These are phyloP conservation scores for Rhodotorula graminis DNA, from an alignment of 768 basidiomycete genomes.

Conservation along the genomic window DNA sequence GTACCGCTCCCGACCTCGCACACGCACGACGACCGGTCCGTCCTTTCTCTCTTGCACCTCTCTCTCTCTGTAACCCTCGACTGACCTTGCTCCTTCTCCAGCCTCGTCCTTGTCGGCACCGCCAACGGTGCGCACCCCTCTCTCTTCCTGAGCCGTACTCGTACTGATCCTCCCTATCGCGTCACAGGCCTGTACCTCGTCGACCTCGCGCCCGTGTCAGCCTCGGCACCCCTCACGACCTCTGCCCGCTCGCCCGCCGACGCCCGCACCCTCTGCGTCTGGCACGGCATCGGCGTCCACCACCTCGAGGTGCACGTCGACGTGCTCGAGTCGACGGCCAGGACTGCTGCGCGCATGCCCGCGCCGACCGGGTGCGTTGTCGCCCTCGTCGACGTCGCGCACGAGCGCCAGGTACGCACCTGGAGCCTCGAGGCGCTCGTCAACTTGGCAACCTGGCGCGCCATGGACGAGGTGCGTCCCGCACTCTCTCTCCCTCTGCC, in stretches of 20 bases:
- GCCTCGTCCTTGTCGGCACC: constrained; percentile 27
- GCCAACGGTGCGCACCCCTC: neutral
- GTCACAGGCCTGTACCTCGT: constrained; percentile 11
- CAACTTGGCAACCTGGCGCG: constrained; percentile 29
- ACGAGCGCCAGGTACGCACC: constrained; percentile 18
- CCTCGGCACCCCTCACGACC: neutral
- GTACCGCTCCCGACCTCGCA: neutral
- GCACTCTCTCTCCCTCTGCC: no score
- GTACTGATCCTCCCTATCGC: neutral
- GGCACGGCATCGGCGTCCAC: constrained; percentile 16
- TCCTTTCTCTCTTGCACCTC: neutral
- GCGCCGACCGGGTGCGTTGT: constrained; percentile 12
- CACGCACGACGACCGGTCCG: constrained; percentile 6
- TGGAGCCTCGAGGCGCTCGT: constrained; percentile 22
- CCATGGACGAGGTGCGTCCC: constrained; percentile 10
- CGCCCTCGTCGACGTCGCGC: neutral
- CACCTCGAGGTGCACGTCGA: constrained; percentile 19
- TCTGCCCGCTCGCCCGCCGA: neutral
- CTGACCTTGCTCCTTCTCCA: neutral
- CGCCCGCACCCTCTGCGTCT: constrained; percentile 8
- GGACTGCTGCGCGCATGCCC: neutral
- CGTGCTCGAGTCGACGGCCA: neutral
- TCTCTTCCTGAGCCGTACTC: neutral
- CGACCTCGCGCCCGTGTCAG: constrained; percentile 14
- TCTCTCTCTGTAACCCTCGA: neutral